Evolutionary conservation across 257 asterid species (phyloP), one percentile per base, ranked within the genome.

Genomic region (Anisodus tanguticus): DNA sequence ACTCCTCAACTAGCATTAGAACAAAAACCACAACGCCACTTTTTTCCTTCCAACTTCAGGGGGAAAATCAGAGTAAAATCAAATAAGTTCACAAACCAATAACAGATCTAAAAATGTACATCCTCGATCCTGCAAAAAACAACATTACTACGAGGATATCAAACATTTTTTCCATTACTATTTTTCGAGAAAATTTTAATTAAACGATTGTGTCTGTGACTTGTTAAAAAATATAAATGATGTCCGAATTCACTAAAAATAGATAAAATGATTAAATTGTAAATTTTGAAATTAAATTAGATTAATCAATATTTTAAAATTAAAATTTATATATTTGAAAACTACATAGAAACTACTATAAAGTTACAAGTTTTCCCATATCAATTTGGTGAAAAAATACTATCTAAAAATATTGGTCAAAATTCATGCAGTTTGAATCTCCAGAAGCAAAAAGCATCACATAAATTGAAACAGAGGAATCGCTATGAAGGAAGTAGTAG

Each of bases 11-110:
- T 71, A 71, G 37, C 79, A 17, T 71, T 45, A 17, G 17, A 45
- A n/a, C 8, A 71, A 71, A 71, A 71, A 19, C 17, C 58, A 45
- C 37, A 71, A 41, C 1, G 16, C 8, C 55, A 16, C 4, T 45
- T 9, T 45, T 71, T 45, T 4, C 3, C 58, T 71, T 19, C 41
- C 58, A 4, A 45, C 78, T 16, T 41, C 12, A 64, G 17, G 17
- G 15, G 3, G 0, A 12, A 55, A 12, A 55, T 3, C 2, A 49
- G 37, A 15, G 54, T 16, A 69, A 8, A 41, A 69, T 69, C 78
- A 69, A 77, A 53, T 10, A 31, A 77, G 49, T 77, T 51, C 31
- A 77, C 82, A 77, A 77, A 77, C 26, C 15, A 77, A 77, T 7
- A 54, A 53, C 26, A 31, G 82, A 77, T 77, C 82, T 31, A 7